A percentile compares a stretch with the other conserved stretches of the same genome.
Evolutionary conservation across 441 rosid species (phyloP).

Genomic region (Corymbia calophylla): DNA sequence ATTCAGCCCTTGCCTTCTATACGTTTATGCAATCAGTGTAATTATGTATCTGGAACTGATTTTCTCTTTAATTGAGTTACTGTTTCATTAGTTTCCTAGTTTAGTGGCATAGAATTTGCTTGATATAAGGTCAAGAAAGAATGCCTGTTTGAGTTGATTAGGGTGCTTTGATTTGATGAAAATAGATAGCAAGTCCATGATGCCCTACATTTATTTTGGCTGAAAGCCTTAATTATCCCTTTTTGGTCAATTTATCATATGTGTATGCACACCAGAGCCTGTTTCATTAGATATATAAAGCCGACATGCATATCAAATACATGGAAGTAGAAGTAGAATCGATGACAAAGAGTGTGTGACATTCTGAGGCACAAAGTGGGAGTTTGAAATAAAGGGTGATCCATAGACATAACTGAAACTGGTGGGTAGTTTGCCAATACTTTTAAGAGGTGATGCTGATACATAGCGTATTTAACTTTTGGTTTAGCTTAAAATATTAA

Average conservation of each 20-base stretch:
- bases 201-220: background rate
- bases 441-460: background rate
- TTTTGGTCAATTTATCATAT: background rate
- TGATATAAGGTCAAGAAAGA: background rate
- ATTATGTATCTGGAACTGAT: background rate
- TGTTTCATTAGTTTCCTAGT: background rate
- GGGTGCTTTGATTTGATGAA: background rate
- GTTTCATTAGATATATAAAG: background rate
- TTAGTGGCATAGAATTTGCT: background rate
- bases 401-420: background rate
- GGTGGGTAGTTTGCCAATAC: background rate
- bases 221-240: background rate
- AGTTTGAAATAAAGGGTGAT: background rate
- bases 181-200: background rate
- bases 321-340: background rate
- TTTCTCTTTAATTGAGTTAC: background rate
- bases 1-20: background rate
- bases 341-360: background rate
- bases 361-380: background rate
- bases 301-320: background rate
- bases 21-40: accelerated
- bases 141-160: background rate
- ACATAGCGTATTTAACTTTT: background rate
- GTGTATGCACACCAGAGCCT: background rate
- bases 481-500: background rate